Evolutionary conservation across 257 asterid species (phyloP).

Genomic region (Solanum pinnatisectum): DNA sequence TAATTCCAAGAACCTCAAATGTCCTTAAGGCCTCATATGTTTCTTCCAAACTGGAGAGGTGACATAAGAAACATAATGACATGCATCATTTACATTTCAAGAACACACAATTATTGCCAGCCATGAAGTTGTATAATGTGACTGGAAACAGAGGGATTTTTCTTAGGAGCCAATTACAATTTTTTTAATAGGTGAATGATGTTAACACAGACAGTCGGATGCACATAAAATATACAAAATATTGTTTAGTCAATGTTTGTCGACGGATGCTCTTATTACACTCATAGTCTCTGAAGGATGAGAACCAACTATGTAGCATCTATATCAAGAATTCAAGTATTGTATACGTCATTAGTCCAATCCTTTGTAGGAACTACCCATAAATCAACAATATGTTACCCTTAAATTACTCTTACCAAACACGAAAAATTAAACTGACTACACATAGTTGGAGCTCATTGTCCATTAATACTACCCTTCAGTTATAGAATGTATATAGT

Average conservation of each 20-base stretch:
- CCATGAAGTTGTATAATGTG: neutral
- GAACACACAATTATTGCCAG: neutral
- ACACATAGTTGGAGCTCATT: neutral
- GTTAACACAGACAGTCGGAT: neutral
- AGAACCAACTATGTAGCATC: neutral
- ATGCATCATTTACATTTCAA: neutral
- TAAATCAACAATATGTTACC: neutral
- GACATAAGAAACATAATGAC: neutral
- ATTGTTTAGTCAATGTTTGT: neutral
- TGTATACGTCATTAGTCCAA: neutral
- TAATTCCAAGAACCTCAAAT: slow-evolving; percentile 76
- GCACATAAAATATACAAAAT: neutral
- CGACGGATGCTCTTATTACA: neutral
- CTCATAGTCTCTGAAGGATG: neutral
- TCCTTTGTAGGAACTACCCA: neutral
- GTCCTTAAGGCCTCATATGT: slow-evolving; percentile 76
- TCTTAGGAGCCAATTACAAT: neutral
- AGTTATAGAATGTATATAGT: neutral
- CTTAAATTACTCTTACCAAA: neutral
- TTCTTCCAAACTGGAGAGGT: slow-evolving; percentile 57
- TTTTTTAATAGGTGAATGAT: neutral
- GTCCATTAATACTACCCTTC: neutral
- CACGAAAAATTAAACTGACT: neutral
- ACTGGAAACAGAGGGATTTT: neutral
- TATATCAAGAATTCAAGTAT: neutral